Percentiles rank a stretch among this genome's conserved stretches.
These are phyloP conservation scores for Xylaria longipes DNA, from an alignment of 495 filamentous ascomycete genomes.

Conservation along the genomic window DNA sequence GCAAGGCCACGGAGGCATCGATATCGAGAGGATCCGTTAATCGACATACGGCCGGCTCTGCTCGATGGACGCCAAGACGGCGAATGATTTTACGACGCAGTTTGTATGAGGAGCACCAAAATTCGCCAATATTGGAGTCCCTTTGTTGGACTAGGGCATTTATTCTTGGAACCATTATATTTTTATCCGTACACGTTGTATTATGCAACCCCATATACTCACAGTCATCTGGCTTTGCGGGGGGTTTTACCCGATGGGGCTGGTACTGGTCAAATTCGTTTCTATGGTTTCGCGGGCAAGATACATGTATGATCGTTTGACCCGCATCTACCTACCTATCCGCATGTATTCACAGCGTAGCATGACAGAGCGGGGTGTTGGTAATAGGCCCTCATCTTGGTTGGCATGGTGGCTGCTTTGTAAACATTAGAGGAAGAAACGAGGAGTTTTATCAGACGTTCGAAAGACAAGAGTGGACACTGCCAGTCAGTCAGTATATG, in stretches of 20 bases:
- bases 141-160: conserved; percentile 34
- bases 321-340: neutral
- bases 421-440: conserved; percentile 22
- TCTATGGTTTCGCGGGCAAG: conserved; percentile 24
- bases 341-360: conserved; percentile 2
- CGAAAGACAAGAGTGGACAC: neutral
- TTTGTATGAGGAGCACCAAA: conserved; percentile 17
- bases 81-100: conserved; percentile 23
- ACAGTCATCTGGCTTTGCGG: neutral
- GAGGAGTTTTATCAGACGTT: neutral
- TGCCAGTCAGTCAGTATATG: neutral
- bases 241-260: conserved; percentile 13
- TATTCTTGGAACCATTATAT: conserved; percentile 25
- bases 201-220: conserved; percentile 30
- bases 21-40: conserved; percentile 20
- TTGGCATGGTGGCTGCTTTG: conserved; percentile 10
- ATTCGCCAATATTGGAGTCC: neutral
- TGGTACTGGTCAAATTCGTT: conserved; percentile 18
- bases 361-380: neutral
- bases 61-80: conserved; percentile 10
- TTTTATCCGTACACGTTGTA: conserved; percentile 37
- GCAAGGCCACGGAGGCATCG: conserved; percentile 37
- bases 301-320: conserved; percentile 10
- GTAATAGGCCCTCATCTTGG: conserved; percentile 6
- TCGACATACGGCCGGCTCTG: neutral